Evolutionary conservation across 148 eudicot species (phyloP), one percentile per base, ranked within the genome.

Genomic region (Vaccinium macrocarpon): DNA sequence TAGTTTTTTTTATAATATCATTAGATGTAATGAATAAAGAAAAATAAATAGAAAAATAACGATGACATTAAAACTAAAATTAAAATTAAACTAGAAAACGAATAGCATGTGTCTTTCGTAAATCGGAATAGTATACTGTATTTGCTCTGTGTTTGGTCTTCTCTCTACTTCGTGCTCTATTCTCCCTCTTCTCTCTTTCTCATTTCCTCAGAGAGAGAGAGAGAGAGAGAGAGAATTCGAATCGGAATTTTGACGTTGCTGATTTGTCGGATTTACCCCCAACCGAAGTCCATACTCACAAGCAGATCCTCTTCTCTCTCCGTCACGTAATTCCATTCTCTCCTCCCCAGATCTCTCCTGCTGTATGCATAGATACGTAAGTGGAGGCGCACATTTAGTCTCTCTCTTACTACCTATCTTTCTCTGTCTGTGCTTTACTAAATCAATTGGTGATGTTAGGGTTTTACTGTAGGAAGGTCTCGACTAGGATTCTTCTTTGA

Each of bases 401-500:
- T 52, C 55, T 52, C 55, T 52, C 55, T 52, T 3, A 13, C 55
- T 52, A 9, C 55, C 29, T n/a, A n/a, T 42, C 2, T 62, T 1
- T 62, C 25, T 62, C 10, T 62, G 27, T 68, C 15, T 27, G 35
- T 27, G 73, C 29, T 50, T 25, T 49, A 1, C 29, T 51, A 49
- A 50, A 48, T 25, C 56, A 51, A 25, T 23, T 76, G 79, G 29
- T 49, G 51, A 25, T 23, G 79, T 49, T 76, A 49, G 29, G 25
- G 38, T 68, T 79, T 32, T 53, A 23, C 21, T 5, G 61, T 32
- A 52, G 84, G 48, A 76, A 52, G 50, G 16, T 68, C 18, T 27
- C 18, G 84, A 52, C 14, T 52, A 66, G 76, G 83, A 4, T 81
- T 66, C 83, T 81, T 57, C 76, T 66, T 19, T 64, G 49, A 81